Base-by-base conservation (phyloP, 2,329 filamentous ascomycete species). In the Albophoma yamanashiensis region DNA sequence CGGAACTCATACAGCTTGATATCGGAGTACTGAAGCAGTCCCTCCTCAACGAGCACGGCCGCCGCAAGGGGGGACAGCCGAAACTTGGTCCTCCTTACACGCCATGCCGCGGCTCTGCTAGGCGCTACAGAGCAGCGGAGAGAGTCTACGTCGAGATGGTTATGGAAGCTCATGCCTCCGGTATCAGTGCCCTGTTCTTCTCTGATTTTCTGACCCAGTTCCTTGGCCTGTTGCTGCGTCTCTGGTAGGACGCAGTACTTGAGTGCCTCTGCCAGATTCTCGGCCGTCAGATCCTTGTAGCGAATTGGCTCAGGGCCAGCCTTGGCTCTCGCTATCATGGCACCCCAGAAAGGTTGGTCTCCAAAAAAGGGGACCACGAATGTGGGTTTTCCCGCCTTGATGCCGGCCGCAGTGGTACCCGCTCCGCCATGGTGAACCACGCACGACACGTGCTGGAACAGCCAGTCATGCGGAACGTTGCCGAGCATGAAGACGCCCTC, bases 341-440 rank as follows among this genome's bases (percentile, higher is more conserved):
- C 80, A 9, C 89, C 89, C 89, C 89, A 92, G 68, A 92, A 93
- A 0, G 87, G 87, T 70, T 93, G 89, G 66, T 93, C 89, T 1
- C 89, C 89, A 68, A 92, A 96, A 75, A 96, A 96, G 0, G 91
- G 91, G 0, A 96, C 86, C 3, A 96, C 82, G 2, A 94, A 83
- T 0, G 91, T 96, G 2, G 91, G 91, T 59, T 86, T 86, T 31
- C 91, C 91, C 1, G 86, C 83, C 22, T 88, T 83, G 62, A 96
- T 89, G n/a, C 91, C 91, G 0, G 91, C 89, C 1, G 91, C 91
- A 1, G 91, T 95, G 3, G 91, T 96, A 22, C 91, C 91, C 11
- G 91, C 91, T 61, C 92, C 91, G 27, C 91, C 92, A 64, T 96
- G 91, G 68, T 96, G 92, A 6, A 94, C 88, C 1, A 96, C 91